These are phyloP conservation scores for Tilletia walkeri DNA, from an alignment of 1,284 basidiomycete species.

Conservation along the genomic window DNA sequence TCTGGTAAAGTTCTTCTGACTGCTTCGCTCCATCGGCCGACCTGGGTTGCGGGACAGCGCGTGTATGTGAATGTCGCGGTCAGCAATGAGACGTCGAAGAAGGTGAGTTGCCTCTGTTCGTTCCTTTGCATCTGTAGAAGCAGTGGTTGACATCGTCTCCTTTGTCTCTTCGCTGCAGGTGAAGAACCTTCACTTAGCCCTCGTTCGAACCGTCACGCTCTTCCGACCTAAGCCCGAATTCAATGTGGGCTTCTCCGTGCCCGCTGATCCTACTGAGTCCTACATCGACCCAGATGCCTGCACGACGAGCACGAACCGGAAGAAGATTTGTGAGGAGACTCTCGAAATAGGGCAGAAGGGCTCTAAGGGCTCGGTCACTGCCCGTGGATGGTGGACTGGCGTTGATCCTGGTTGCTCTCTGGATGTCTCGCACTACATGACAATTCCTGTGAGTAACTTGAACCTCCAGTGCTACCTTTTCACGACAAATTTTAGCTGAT, in stretches of 20 bases:
- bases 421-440: slow-evolving; percentile 49
- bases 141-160: background rate
- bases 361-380: slow-evolving; percentile 41
- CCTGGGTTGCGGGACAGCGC: slow-evolving; percentile 82
- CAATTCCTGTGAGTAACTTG: slow-evolving; percentile 31
- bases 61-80: slow-evolving; percentile 73
- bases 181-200: slow-evolving; percentile 67
- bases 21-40: slow-evolving; percentile 70
- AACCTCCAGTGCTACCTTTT: background rate
- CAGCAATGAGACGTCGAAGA: slow-evolving; percentile 72
- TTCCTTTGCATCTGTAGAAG: background rate
- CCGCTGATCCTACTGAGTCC: slow-evolving; percentile 25
- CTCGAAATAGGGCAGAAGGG: slow-evolving; percentile 50
- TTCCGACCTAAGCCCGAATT: slow-evolving; percentile 65
- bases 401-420: slow-evolving; percentile 39
- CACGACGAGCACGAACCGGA: slow-evolving; percentile 42
- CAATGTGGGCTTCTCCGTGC: slow-evolving; percentile 47
- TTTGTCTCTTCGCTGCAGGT: slow-evolving; percentile 16
- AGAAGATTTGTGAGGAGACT: slow-evolving; percentile 46
- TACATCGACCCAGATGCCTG: slow-evolving; percentile 45
- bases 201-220: slow-evolving; percentile 71
- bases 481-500: slow-evolving; percentile 60
- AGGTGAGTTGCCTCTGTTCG: slow-evolving; percentile 48
- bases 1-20: slow-evolving; percentile 70
- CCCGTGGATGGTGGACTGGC: slow-evolving; percentile 52